Conservation (phyloP, 805 yeast species). For the Teunomyces funiuensis region DNA sequence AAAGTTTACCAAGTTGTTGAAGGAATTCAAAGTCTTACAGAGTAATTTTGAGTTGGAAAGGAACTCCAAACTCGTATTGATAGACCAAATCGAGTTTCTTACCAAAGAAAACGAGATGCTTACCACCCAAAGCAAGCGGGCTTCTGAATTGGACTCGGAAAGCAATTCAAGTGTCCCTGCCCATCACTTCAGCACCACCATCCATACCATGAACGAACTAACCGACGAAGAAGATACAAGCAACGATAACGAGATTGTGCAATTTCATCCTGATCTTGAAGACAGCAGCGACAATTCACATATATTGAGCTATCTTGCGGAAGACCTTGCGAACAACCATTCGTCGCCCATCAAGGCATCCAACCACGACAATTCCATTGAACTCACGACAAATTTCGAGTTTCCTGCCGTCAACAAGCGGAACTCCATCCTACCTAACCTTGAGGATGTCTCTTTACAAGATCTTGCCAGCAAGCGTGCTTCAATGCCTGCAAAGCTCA, state of each 20-base stretch:
- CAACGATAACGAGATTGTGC: slow-evolving; percentile 1
- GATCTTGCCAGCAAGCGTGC: slow-evolving; percentile 27
- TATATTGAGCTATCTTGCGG: slow-evolving; percentile 23
- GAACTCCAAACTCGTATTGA: slow-evolving; percentile 50
- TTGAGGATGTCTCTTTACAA: not conserved
- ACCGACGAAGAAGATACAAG: slow-evolving; percentile 15
- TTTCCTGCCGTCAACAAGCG: slow-evolving; percentile 20
- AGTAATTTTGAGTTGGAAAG: slow-evolving; percentile 54
- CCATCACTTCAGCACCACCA: slow-evolving; percentile 7
- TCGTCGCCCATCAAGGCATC: slow-evolving; percentile 28
- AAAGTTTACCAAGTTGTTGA: slow-evolving; percentile 30
- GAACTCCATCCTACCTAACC: not conserved
- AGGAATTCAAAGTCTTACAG: slow-evolving; percentile 41
- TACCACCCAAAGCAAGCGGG: slow-evolving; percentile 11
- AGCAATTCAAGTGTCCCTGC: slow-evolving; percentile 7
- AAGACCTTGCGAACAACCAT: slow-evolving; percentile 20
- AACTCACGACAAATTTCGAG: slow-evolving; percentile 22
- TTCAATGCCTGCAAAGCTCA: slow-evolving; percentile 35
- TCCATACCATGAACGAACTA: slow-evolving; percentile 25
- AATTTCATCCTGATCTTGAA: slow-evolving; percentile 3
- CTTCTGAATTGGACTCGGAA: slow-evolving; percentile 7
- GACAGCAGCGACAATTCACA: slow-evolving; percentile 13
- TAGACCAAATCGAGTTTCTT: slow-evolving; percentile 54
- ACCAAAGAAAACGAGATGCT: slow-evolving; percentile 33
- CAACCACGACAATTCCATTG: slow-evolving; percentile 18